phyloP scores from a whole-genome alignment of 2,329 filamentous ascomycete genomes.

The Venturia nashicola region DNA sequence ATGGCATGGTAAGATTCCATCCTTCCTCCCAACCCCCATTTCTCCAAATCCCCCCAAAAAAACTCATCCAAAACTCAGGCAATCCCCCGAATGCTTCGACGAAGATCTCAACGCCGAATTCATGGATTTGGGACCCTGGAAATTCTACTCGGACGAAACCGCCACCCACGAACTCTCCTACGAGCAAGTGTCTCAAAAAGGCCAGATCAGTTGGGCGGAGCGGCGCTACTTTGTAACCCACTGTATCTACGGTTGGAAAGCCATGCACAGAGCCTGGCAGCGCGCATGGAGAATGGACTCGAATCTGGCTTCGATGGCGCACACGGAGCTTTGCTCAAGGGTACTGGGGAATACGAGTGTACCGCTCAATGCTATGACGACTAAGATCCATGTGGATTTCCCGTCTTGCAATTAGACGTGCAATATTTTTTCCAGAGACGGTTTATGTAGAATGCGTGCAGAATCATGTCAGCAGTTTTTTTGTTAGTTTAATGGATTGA shows the following conservation, averaged over 20 bases:
- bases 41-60: background rate
- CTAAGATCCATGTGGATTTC: slow-evolving; percentile 9
- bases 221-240: slow-evolving; percentile 6
- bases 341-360: slow-evolving; percentile 9
- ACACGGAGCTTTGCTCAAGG: slow-evolving; percentile 9
- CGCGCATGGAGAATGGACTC: slow-evolving; percentile 8
- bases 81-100: slow-evolving; percentile 10
- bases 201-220: slow-evolving; percentile 5
- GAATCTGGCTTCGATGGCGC: slow-evolving; percentile 7
- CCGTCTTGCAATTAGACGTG: slow-evolving; percentile 5
- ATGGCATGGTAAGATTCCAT: slow-evolving; percentile 6
- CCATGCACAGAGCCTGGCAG: slow-evolving; percentile 9
- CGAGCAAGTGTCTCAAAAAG: slow-evolving; percentile 3
- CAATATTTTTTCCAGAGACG: background rate
- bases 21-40: background rate
- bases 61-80: background rate
- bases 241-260: slow-evolving; percentile 9
- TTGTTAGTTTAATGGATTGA: no score
- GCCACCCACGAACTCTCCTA: background rate
- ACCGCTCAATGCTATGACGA: slow-evolving; percentile 7
- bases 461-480: no score
- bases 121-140: slow-evolving; percentile 8
- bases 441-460: no score
- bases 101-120: slow-evolving; percentile 7
- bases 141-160: slow-evolving; percentile 1